phyloP scores from a whole-genome alignment of 768 basidiomycete species.

The Macrolepiota dolichaula region DNA sequence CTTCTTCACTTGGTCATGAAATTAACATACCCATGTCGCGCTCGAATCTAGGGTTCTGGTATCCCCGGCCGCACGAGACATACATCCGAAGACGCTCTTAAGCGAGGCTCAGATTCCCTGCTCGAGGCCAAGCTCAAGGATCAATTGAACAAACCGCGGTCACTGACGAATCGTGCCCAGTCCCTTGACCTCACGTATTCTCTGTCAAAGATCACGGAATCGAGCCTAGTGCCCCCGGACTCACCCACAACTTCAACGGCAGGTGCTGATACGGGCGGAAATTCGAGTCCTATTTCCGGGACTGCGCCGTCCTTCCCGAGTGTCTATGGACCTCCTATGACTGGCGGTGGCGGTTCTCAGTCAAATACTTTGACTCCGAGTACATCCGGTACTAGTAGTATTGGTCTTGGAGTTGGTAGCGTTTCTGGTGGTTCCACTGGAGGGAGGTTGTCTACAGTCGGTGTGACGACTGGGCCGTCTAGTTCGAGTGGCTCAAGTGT shows the following conservation, averaged over 20 bases:
- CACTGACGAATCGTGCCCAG: constrained; percentile 83
- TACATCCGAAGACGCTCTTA: constrained; percentile 64
- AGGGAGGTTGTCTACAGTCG: constrained; percentile 6
- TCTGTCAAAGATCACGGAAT: constrained; percentile 76
- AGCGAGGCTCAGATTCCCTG: constrained; percentile 81
- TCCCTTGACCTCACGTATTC: constrained; percentile 86
- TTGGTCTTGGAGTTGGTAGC: constrained; percentile 10
- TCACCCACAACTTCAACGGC: constrained; percentile 73
- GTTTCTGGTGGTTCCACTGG: constrained; percentile 19
- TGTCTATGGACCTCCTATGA: constrained; percentile 69
- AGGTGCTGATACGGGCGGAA: constrained; percentile 63
- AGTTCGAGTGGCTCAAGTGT: constrained; percentile 14
- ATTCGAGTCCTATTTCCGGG: constrained; percentile 75
- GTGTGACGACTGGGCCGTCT: background rate
- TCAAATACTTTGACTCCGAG: constrained; percentile 9
- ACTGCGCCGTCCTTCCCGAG: constrained; percentile 83
- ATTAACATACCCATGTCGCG: background rate
- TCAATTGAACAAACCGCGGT: constrained; percentile 71
- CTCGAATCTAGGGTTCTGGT: constrained; percentile 52
- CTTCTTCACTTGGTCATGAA: background rate
- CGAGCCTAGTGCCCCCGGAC: constrained; percentile 64
- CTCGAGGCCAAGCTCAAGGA: constrained; percentile 84
- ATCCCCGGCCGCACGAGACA: constrained; percentile 66
- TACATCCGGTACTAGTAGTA: constrained; percentile 1
- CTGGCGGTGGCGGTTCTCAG: constrained; percentile 21